phyloP scores from a whole-genome alignment of 129 eudicot genomes.

The Erigeron canadensis region DNA sequence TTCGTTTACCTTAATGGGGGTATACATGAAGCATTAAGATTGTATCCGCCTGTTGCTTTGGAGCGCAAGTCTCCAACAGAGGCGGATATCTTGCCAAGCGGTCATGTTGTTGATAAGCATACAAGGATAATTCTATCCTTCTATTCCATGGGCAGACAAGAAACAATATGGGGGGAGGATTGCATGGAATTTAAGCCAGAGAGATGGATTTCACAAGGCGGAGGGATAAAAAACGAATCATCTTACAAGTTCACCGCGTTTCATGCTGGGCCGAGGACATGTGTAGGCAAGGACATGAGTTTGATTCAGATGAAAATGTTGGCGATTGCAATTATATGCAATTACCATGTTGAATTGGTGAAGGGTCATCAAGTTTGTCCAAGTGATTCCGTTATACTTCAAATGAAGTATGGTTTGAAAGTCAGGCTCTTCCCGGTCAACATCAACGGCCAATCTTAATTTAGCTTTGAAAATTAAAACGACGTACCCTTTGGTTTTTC shows the following conservation, averaged over 20 bases:
- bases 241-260: slow-evolving; percentile 32
- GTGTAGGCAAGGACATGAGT: slow-evolving; percentile 28
- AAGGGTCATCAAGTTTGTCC: slow-evolving; percentile 31
- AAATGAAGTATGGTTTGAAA: slow-evolving; percentile 36
- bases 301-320: slow-evolving; percentile 26
- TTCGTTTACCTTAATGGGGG: slow-evolving; percentile 28
- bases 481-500: no score
- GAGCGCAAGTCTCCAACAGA: slow-evolving; percentile 8
- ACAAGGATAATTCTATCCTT: slow-evolving; percentile 15
- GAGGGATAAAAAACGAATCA: slow-evolving; percentile 16
- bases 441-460: not conserved
- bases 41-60: slow-evolving; percentile 24
- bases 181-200: slow-evolving; percentile 35
- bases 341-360: slow-evolving; percentile 31
- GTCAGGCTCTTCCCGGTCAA: slow-evolving; percentile 8
- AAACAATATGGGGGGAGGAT: slow-evolving; percentile 35
- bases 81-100: slow-evolving; percentile 29
- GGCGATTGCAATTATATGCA: slow-evolving; percentile 22
- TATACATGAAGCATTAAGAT: slow-evolving; percentile 30
- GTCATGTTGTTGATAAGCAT: slow-evolving; percentile 9
- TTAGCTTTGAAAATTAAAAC: no score
- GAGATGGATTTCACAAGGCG: slow-evolving; percentile 22
- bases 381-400: slow-evolving; percentile 26
- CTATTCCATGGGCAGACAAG: slow-evolving; percentile 27
- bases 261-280: slow-evolving; percentile 35